Conservation (phyloP, 805 yeast species). For the Debaryomyces castellii region DNA sequence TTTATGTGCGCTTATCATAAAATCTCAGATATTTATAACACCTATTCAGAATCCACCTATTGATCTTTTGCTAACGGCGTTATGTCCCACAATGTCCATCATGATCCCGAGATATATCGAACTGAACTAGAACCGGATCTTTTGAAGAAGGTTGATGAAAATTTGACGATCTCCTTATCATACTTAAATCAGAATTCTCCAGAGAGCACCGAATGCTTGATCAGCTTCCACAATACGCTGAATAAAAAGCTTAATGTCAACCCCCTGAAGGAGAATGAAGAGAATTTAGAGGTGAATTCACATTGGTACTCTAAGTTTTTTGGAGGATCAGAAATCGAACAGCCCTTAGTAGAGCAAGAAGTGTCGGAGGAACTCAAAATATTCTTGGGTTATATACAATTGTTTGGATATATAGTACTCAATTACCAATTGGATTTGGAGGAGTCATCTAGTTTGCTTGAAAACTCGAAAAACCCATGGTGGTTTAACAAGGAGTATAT, state of each 20-base stretch:
- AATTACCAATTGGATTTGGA: constrained; percentile 32
- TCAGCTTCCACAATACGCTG: constrained; percentile 22
- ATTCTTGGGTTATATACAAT: constrained; percentile 37
- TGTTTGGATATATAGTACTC: constrained; percentile 38
- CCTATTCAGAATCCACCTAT: background rate
- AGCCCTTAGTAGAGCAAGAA: background rate
- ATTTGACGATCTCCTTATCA: constrained; percentile 17
- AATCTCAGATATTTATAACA: background rate
- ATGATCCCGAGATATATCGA: background rate
- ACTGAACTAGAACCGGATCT: constrained; percentile 6
- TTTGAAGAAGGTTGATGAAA: constrained; percentile 20
- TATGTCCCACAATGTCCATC: background rate
- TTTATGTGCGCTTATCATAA: background rate
- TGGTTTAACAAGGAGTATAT: constrained; percentile 40
- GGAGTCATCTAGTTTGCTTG: constrained; percentile 3
- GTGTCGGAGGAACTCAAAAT: constrained; percentile 12
- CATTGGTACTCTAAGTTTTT: constrained; percentile 18
- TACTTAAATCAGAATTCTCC: constrained; percentile 10
- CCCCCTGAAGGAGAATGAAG: constrained; percentile 6
- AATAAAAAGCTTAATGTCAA: constrained; percentile 11
- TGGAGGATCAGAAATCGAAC: constrained; percentile 5
- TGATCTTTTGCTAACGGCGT: background rate
- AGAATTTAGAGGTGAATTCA: background rate
- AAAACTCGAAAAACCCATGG: constrained; percentile 14
- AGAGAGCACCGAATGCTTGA: constrained; percentile 16